phyloP scores from a whole-genome alignment of 1,284 basidiomycete species.

The Meira miltonrushii region DNA sequence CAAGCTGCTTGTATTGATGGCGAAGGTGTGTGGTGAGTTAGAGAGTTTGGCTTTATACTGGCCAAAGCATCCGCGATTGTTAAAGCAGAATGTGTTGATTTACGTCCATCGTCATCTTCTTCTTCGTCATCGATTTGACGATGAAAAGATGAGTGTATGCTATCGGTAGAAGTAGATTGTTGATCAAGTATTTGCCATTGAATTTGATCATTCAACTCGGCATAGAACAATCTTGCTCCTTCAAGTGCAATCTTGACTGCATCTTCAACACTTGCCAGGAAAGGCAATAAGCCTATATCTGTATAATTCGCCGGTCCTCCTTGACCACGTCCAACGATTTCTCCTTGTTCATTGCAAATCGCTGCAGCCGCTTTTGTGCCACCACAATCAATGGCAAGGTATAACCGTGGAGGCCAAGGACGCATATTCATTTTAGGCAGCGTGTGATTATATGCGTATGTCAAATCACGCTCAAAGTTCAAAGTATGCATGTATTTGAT shows the following conservation, averaged over 20 bases:
- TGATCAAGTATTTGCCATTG: background rate
- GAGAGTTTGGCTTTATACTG: background rate
- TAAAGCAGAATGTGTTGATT: background rate
- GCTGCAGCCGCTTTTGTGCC: constrained; percentile 28
- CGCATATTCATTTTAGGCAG: background rate
- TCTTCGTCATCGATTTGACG: background rate
- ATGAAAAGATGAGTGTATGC: background rate
- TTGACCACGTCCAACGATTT: constrained; percentile 16
- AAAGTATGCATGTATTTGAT: too few species aligned
- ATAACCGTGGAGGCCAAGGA: constrained; percentile 15
- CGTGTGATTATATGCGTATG: too few species aligned
- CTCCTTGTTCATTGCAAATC: constrained; percentile 18
- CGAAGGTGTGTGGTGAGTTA: background rate
- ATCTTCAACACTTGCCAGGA: constrained; percentile 13
- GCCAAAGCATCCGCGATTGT: background rate
- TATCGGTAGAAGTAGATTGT: background rate
- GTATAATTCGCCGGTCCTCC: constrained; percentile 29
- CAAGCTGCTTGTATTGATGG: constrained; percentile 22
- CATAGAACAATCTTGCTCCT: background rate
- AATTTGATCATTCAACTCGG: background rate
- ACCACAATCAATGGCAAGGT: constrained; percentile 35
- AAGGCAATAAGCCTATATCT: constrained; percentile 14
- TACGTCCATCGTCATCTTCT: background rate
- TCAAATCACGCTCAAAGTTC: too few species aligned
- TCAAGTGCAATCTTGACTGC: constrained; percentile 18